Base-by-base conservation (phyloP, 2,329 filamentous ascomycete species). In the Diaporthe capsici region DNA sequence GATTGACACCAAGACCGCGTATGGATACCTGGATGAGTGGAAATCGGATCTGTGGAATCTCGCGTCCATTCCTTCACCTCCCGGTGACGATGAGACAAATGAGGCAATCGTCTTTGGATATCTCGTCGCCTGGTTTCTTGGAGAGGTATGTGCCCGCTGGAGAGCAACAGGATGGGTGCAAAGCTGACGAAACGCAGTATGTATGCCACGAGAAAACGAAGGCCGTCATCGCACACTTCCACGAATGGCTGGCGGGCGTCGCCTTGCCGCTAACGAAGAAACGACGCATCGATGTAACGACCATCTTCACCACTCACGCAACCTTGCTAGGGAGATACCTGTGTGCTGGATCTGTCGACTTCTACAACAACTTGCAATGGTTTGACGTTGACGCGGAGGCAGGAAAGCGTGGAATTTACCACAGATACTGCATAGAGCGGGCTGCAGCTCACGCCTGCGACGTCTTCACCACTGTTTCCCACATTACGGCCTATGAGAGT, bases 31-130 rank as follows among this genome's bases (percentile, higher is more conserved):
- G 82, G 91, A 98, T 81, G 97, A 99, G 87, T 99, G 97, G 97
- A 98, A 98, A 86, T 90, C 93, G 51, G 97, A 99, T 84, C 88
- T 99, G 76, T 99, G 97, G 97, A 95, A 96, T 80, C 92, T 92
- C 13, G 94, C 96, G 37, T 94, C 95, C 79, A 98, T 99, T 80
- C 97, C 97, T n/a, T 95, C 95, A 20, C 97, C 97, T 15, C 93
- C 94, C 10, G 92, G 92, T 78, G 97, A 99, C 82, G 93, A 96
- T 71, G 97, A 99, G 88, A 98, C 97, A 73, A 98, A 98, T 83
- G 97, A 98, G 85, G 94, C 97, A 55, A 97, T 98, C 82, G 95
- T 98, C 57, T 98, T 98, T 87, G 97, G 97, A 71, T 99, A 99
- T 83, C 87, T 99, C 76, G 95, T 98, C 60, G 96, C 97, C 44